A percentile compares a stretch with the other conserved stretches of the same genome.
Evolutionary conservation across 2,329 filamentous ascomycete species (phyloP).

Genomic region (Colletotrichum destructivum): DNA sequence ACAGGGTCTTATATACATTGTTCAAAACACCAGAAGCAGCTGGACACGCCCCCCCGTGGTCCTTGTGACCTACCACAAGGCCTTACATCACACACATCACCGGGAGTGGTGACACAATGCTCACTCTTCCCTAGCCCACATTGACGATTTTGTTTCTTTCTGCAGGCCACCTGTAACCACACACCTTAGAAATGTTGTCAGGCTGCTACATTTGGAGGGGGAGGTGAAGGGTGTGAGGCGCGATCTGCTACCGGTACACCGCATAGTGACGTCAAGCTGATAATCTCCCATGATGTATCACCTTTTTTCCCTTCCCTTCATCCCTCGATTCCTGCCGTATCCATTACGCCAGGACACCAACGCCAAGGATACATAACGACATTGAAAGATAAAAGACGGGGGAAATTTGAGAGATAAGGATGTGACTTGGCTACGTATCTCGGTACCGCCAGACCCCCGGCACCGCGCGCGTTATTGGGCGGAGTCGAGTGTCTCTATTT

Average conservation of each 20-base stretch:
- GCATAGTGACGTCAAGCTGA: slow-evolving; percentile 40
- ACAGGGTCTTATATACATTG: slow-evolving; percentile 30
- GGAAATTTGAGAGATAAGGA: neutral
- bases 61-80: slow-evolving; percentile 21
- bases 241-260: slow-evolving; percentile 34
- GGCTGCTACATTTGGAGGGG: slow-evolving; percentile 5
- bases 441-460: neutral
- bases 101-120: slow-evolving; percentile 32
- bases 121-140: slow-evolving; percentile 10
- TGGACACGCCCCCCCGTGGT: slow-evolving; percentile 9
- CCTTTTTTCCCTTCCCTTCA: neutral
- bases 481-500: neutral
- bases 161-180: slow-evolving; percentile 10
- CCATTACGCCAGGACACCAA: neutral
- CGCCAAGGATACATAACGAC: neutral
- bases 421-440: neutral
- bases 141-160: slow-evolving; percentile 6
- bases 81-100: slow-evolving; percentile 40
- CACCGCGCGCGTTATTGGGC: neutral
- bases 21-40: slow-evolving; percentile 7
- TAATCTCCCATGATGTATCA: slow-evolving; percentile 39
- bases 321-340: neutral
- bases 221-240: slow-evolving; percentile 20
- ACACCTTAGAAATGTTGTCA: slow-evolving; percentile 13
- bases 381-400: neutral